A percentile compares a stretch with the other conserved stretches of the same genome.
Evolutionary conservation across 2,329 filamentous ascomycete species (phyloP).

Genomic region (Claviceps purpurea): DNA sequence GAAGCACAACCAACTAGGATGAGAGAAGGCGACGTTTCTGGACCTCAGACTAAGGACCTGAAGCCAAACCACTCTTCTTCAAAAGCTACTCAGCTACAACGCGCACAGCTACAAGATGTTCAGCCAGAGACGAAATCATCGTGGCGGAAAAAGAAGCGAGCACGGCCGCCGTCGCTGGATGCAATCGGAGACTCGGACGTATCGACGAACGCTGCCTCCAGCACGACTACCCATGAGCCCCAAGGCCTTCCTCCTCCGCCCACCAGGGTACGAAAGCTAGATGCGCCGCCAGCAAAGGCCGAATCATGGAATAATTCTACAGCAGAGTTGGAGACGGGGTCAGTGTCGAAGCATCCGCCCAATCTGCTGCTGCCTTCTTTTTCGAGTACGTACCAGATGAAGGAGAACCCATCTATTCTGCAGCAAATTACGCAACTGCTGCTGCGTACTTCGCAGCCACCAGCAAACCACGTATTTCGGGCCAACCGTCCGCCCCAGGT

Average conservation of each 20-base stretch:
- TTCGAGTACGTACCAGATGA: conserved; percentile 50
- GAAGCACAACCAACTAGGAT: conserved; percentile 40
- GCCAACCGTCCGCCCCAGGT: conserved; percentile 57
- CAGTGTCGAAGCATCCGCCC: conserved; percentile 28
- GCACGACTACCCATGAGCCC: not conserved
- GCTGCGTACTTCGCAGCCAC: conserved; percentile 39
- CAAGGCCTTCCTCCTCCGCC: conserved; percentile 4
- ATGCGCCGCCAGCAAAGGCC: conserved; percentile 7
- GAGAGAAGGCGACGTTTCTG: conserved; percentile 28
- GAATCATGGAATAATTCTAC: conserved; percentile 16
- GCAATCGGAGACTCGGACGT: conserved; percentile 22
- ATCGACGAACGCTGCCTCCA: conserved; percentile 11
- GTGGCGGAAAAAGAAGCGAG: conserved; percentile 31
- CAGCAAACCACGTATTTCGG: conserved; percentile 59
- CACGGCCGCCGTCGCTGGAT: conserved; percentile 34
- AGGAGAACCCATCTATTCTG: conserved; percentile 56
- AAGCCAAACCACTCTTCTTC: conserved; percentile 12
- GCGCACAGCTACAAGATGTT: too few relatives aligned
- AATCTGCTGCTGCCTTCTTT: conserved; percentile 63
- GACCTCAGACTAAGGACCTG: conserved; percentile 20
- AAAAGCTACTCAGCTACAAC: conserved; percentile 15
- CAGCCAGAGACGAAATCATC: conserved; percentile 14
- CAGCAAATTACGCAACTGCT: conserved; percentile 49
- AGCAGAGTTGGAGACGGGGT: conserved; percentile 29
- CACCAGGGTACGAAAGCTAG: conserved; percentile 1